These are phyloP conservation scores for Wallacemonas collosoma DNA, from an alignment of 208 protist genomes.

Conservation along the genomic window DNA sequence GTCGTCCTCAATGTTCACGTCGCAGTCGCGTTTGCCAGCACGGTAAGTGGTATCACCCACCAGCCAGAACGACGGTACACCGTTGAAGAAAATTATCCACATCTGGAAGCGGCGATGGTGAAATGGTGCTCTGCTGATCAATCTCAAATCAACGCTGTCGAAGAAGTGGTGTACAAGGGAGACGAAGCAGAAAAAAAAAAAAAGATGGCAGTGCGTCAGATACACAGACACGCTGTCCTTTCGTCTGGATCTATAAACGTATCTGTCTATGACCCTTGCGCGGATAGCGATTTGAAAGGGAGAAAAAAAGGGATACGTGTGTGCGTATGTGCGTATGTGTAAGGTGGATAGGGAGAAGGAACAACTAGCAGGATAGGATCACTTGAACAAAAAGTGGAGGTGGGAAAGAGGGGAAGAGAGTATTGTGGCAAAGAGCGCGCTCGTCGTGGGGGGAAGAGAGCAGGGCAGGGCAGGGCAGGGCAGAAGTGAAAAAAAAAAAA, in stretches of 20 bases:
- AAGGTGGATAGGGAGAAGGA: neutral
- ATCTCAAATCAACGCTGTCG: no score
- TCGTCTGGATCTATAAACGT: neutral
- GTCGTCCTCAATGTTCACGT: conserved; percentile 68
- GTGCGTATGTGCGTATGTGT: neutral
- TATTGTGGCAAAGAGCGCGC: no score
- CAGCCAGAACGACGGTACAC: conserved; percentile 62
- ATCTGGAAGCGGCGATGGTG: conserved; percentile 25
- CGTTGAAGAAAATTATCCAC: conserved; percentile 83
- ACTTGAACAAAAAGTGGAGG: neutral
- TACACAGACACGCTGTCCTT: no score
- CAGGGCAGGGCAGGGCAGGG: neutral
- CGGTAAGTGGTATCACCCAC: conserved; percentile 55
- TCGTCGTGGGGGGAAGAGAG: no score
- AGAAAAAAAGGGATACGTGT: no score
- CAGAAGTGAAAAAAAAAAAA: neutral
- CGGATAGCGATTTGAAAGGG: no score
- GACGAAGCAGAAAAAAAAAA: conserved; percentile 5
- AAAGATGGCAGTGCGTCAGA: neutral
- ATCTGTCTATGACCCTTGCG: neutral
- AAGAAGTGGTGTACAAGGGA: neutral
- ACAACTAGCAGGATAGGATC: neutral
- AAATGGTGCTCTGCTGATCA: no score
- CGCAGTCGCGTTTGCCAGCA: conserved; percentile 62
- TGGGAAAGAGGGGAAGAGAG: conserved; percentile 5